Conservation (phyloP, 2,329 filamentous ascomycete species). For the Colletotrichum euphorbiae region DNA sequence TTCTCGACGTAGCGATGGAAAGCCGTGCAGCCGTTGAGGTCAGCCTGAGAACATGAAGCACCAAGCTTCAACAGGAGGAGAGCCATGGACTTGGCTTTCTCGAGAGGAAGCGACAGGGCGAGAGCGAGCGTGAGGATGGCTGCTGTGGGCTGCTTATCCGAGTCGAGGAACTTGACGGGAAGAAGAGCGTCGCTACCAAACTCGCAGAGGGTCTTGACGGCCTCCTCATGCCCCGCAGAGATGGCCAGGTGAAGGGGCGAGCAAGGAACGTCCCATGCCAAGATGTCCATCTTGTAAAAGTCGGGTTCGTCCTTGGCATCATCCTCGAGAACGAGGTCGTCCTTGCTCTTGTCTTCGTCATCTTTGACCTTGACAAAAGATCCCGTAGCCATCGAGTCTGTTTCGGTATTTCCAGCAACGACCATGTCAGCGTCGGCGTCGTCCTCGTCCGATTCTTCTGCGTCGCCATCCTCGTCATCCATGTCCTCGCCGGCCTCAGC, state of each 20-base stretch:
- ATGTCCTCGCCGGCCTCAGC: slow-evolving; percentile 44
- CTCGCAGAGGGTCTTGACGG: slow-evolving; percentile 76
- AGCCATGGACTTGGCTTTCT: slow-evolving; percentile 74
- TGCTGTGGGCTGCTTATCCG: slow-evolving; percentile 60
- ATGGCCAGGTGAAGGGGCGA: slow-evolving; percentile 85
- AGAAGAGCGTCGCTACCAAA: slow-evolving; percentile 83
- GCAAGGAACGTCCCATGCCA: slow-evolving; percentile 83
- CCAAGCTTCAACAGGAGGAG: slow-evolving; percentile 75
- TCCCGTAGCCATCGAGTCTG: slow-evolving; percentile 71
- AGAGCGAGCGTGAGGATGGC: slow-evolving; percentile 78
- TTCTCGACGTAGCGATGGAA: slow-evolving; percentile 73
- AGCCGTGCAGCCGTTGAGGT: slow-evolving; percentile 71
- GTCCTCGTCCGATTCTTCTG: slow-evolving; percentile 47
- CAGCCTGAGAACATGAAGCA: slow-evolving; percentile 79
- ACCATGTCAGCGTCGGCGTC: slow-evolving; percentile 59
- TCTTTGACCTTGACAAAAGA: slow-evolving; percentile 78
- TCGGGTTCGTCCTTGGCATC: slow-evolving; percentile 76
- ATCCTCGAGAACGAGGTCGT: slow-evolving; percentile 58
- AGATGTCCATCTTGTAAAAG: slow-evolving; percentile 80
- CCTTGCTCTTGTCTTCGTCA: slow-evolving; percentile 49
- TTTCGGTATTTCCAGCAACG: slow-evolving; percentile 60
- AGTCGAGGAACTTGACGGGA: slow-evolving; percentile 74
- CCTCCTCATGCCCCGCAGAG: slow-evolving; percentile 74
- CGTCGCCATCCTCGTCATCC: slow-evolving; percentile 49
- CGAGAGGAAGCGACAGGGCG: slow-evolving; percentile 71